Evolutionary conservation across 306 rosid species (phyloP).

Genomic region (Cicer arietinum): DNA sequence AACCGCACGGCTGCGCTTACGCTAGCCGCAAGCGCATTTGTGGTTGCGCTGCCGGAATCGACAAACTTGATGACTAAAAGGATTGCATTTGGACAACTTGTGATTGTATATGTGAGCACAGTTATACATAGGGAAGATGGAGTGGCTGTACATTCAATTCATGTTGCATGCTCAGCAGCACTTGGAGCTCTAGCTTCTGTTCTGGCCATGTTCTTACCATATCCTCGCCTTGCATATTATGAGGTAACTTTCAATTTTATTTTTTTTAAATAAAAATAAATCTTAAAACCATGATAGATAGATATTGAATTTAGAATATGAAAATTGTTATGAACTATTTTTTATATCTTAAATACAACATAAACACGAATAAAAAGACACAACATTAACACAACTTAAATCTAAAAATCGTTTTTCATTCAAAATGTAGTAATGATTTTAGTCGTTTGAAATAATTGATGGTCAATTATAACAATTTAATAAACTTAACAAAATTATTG

Average conservation of each 20-base stretch:
- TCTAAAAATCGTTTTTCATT: too few relatives aligned
- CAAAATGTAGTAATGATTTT: too few relatives aligned
- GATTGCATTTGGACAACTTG: conserved; percentile 76
- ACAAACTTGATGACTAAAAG: conserved; percentile 64
- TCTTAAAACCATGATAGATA: not conserved
- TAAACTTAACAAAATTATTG: conserved; percentile 1
- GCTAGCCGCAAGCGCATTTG: conserved; percentile 48
- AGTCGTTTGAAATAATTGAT: not conserved
- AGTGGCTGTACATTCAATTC: conserved; percentile 53
- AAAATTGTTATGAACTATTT: not conserved
- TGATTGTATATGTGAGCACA: conserved; percentile 70
- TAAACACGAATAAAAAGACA: too few relatives aligned
- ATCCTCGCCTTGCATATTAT: conserved; percentile 57
- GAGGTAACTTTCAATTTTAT: conserved; percentile 52
- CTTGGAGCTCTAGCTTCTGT: conserved; percentile 81
- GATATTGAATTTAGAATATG: not conserved
- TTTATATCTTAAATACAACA: too few relatives aligned
- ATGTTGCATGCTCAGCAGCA: conserved; percentile 61
- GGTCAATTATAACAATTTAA: not conserved
- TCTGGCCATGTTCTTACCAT: conserved; percentile 68
- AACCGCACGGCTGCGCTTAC: conserved; percentile 46
- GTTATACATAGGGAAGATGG: conserved; percentile 56
- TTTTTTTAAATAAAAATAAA: not conserved
- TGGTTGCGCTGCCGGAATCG: conserved; percentile 70
- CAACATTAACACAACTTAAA: too few relatives aligned